Evolutionary conservation across 2,329 filamentous ascomycete species (phyloP).

Genomic region (Arthrobotrys sinensis): DNA sequence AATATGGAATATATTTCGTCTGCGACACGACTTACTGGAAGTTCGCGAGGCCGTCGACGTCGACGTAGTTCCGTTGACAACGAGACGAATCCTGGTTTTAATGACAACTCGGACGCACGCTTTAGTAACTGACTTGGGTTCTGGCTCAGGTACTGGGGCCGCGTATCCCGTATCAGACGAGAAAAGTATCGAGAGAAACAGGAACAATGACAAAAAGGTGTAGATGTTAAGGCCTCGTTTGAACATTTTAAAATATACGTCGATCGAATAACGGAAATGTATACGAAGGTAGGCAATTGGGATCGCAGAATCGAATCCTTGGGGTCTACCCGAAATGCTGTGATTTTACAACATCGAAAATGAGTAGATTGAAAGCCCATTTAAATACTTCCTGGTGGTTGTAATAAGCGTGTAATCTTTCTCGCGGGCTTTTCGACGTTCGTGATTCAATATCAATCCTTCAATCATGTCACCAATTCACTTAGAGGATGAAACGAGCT

Average conservation of each 20-base stretch:
- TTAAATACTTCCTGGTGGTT: no score
- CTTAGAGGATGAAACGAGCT: background rate
- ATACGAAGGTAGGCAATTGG: no score
- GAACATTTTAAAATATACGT: constrained; percentile 18
- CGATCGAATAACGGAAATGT: background rate
- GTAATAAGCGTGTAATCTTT: no score
- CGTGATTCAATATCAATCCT: background rate
- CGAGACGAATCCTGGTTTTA: constrained; percentile 21
- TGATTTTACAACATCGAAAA: no score
- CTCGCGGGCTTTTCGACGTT: background rate
- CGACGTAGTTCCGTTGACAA: constrained; percentile 29
- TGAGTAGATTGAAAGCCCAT: no score
- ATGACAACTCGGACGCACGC: constrained; percentile 30
- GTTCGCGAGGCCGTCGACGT: constrained; percentile 23
- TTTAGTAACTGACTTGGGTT: constrained; percentile 20
- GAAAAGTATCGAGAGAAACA: constrained; percentile 11
- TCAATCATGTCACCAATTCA: background rate
- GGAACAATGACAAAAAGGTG: constrained; percentile 14
- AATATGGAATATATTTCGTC: background rate
- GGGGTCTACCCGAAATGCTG: no score
- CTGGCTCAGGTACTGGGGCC: constrained; percentile 8
- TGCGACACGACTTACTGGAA: constrained; percentile 17
- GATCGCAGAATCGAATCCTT: no score
- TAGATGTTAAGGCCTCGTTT: background rate
- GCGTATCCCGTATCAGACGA: constrained; percentile 2